A percentile compares a stretch with the other conserved stretches of the same genome.
These are phyloP conservation scores for Desmodesmus armatus DNA, from an alignment of 139 green algal species.

Conservation along the genomic window DNA sequence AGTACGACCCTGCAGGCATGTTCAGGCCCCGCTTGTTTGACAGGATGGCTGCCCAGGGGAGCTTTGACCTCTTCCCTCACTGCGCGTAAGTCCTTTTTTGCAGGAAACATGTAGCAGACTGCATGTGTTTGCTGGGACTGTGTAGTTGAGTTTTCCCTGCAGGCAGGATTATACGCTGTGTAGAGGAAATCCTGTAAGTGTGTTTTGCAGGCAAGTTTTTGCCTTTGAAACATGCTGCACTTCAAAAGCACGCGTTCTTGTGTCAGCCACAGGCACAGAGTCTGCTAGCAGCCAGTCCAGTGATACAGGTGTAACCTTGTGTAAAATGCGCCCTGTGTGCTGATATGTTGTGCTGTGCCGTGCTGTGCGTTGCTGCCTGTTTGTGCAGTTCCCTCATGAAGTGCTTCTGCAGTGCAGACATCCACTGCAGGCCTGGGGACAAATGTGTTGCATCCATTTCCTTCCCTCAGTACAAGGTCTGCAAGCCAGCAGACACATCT, in stretches of 20 bases:
- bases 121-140: not conserved
- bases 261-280: not conserved
- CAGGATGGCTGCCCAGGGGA: not conserved
- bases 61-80: not conserved
- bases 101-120: not conserved
- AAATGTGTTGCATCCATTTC: not conserved
- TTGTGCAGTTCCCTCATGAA: not conserved
- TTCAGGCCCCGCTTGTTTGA: not conserved
- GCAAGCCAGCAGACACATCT: not conserved
- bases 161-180: not conserved
- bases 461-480: constrained; percentile 13
- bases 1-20: constrained; percentile 21
- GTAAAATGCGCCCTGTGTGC: not conserved
- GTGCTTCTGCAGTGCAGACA: constrained; percentile 21
- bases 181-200: not conserved
- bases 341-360: not conserved
- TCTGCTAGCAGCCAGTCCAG: not conserved
- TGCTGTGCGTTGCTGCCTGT: not conserved
- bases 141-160: not conserved
- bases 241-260: not conserved
- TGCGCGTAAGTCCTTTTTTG: constrained; percentile 1
- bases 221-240: too few relatives aligned
- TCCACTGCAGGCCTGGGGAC: not conserved
- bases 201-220: not conserved
- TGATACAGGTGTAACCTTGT: not conserved